A percentile compares a stretch with the other conserved stretches of the same genome.
phyloP scores from a whole-genome alignment of 208 protist genomes.

The Trypanosoma melophagium region DNA sequence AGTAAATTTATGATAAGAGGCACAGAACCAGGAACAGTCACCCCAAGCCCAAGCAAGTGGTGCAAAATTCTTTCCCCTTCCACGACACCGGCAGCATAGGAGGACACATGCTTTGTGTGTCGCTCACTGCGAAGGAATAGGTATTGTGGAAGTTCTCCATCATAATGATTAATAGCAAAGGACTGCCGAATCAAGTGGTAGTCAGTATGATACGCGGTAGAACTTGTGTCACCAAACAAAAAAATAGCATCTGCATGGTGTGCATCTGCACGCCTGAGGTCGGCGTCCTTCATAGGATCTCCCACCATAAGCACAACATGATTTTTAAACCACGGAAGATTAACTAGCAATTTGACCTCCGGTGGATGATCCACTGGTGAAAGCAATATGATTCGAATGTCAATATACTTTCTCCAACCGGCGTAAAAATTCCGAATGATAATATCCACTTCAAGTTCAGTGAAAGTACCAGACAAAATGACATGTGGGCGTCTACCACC shows the following conservation, averaged over 20 bases:
- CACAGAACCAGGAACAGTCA: slow-evolving; percentile 68
- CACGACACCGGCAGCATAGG: slow-evolving; percentile 66
- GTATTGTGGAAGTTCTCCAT: slow-evolving; percentile 72
- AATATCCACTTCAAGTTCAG: slow-evolving; percentile 62
- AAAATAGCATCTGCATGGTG: slow-evolving; percentile 77
- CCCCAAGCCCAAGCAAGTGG: slow-evolving; percentile 70
- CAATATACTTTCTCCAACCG: slow-evolving; percentile 78
- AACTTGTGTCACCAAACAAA: slow-evolving; percentile 71
- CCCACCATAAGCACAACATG: slow-evolving; percentile 74
- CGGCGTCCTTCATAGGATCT: slow-evolving; percentile 44
- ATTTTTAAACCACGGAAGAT: slow-evolving; percentile 73
- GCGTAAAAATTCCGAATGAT: slow-evolving; percentile 76
- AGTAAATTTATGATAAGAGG: slow-evolving; percentile 81
- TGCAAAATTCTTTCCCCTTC: slow-evolving; percentile 71
- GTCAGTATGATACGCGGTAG: slow-evolving; percentile 76
- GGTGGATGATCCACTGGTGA: slow-evolving; percentile 53
- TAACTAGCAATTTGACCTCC: slow-evolving; percentile 56
- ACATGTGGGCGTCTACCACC: slow-evolving; percentile 52
- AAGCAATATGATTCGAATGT: slow-evolving; percentile 67
- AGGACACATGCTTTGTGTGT: slow-evolving; percentile 55
- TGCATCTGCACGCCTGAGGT: slow-evolving; percentile 62
- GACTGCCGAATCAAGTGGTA: slow-evolving; percentile 71
- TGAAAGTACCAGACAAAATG: slow-evolving; percentile 73
- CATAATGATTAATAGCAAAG: slow-evolving; percentile 60
- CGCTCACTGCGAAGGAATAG: slow-evolving; percentile 65